phyloP scores from a whole-genome alignment of 805 yeast species.

The Teunomyces funiuensis region DNA sequence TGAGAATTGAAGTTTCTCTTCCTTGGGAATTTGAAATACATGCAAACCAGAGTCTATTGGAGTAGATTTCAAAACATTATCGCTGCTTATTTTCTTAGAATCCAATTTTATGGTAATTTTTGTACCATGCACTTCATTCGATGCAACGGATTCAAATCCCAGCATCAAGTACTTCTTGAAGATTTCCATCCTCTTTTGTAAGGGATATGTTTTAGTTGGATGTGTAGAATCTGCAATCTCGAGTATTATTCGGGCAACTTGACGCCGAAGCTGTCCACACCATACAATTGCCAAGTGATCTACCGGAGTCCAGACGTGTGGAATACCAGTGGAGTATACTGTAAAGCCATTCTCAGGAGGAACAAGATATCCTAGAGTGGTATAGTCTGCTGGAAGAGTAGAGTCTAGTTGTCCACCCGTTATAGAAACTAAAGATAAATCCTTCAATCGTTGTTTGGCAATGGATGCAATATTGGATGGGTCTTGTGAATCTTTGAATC shows the following conservation, averaged over 20 bases:
- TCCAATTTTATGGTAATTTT: conserved; percentile 10
- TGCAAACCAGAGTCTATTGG: neutral
- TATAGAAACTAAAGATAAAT: conserved; percentile 75
- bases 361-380: conserved; percentile 66
- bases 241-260: conserved; percentile 57
- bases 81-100: neutral
- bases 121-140: neutral
- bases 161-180: conserved; percentile 49
- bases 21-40: conserved; percentile 8
- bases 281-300: conserved; percentile 95
- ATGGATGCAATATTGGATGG: conserved; percentile 17
- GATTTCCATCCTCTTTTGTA: conserved; percentile 56
- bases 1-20: conserved; percentile 12
- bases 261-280: conserved; percentile 84
- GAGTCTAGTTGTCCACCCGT: conserved; percentile 85
- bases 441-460: conserved; percentile 48
- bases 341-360: conserved; percentile 80
- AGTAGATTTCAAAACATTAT: conserved; percentile 5
- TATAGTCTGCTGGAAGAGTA: conserved; percentile 87
- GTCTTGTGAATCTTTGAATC: conserved; percentile 35
- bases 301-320: conserved; percentile 88
- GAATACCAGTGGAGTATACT: conserved; percentile 81
- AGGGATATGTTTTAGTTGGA: conserved; percentile 50
- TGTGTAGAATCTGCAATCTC: conserved; percentile 54
- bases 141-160: conserved; percentile 50